phyloP scores from a whole-genome alignment of 2,329 filamentous ascomycete genomes.

The Colletotrichum lindemuthianum region DNA sequence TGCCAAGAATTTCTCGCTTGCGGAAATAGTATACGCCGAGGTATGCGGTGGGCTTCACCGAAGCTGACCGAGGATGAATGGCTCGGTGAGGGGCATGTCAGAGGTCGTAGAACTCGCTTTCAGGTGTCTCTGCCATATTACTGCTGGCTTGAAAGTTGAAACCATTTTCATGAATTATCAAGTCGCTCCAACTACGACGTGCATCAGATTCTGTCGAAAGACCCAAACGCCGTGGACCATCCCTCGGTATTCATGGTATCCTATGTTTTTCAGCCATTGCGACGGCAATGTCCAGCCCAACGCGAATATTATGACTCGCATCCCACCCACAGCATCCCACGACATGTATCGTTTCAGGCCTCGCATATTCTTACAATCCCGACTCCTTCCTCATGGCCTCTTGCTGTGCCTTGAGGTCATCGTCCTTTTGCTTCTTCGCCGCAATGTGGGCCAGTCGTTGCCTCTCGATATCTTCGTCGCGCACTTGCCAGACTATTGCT shows the following conservation, averaged over 20 bases:
- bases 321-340: not conserved
- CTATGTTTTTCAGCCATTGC: slow-evolving; percentile 17
- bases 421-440: slow-evolving; percentile 49
- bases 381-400: slow-evolving; percentile 62
- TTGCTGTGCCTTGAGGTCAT: slow-evolving; percentile 54
- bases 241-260: slow-evolving; percentile 30
- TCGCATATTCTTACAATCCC: slow-evolving; percentile 48
- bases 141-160: no score
- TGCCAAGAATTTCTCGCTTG: slow-evolving; percentile 38
- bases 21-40: slow-evolving; percentile 37
- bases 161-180: not conserved
- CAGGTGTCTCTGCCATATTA: no score
- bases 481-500: slow-evolving; percentile 59
- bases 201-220: no score
- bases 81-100: not conserved
- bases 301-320: slow-evolving; percentile 14
- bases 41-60: slow-evolving; percentile 12
- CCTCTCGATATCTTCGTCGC: slow-evolving; percentile 58
- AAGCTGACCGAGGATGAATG: not conserved
- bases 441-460: slow-evolving; percentile 50
- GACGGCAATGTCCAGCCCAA: slow-evolving; percentile 7
- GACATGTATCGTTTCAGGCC: not conserved
- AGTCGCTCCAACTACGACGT: not conserved
- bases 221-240: slow-evolving; percentile 22
- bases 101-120: no score